Conservation (phyloP, 75 land plant species). For the Selaginella moellendorffii region DNA sequence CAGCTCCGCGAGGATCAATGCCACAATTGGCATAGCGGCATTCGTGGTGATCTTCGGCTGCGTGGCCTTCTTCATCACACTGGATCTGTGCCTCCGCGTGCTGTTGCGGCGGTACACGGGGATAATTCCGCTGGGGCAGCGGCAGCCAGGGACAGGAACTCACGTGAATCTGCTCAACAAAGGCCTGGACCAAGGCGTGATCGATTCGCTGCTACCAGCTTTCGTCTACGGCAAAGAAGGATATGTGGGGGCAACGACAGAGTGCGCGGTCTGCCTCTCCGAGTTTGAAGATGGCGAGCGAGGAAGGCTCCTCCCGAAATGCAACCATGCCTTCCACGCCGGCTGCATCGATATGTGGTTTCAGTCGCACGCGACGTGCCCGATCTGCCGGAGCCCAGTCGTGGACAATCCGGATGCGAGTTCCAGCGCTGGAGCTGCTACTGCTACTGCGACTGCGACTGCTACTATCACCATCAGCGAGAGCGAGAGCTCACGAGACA, state of each 20-base stretch:
- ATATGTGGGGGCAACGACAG: too few relatives aligned
- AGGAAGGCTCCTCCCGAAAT: constrained; percentile 55
- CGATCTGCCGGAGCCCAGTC: constrained; percentile 36
- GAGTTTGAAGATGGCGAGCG: constrained; percentile 54
- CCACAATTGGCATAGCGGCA: neutral
- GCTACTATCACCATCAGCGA: too few relatives aligned
- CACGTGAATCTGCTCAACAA: neutral
- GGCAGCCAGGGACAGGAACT: neutral
- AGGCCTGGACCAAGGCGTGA: neutral
- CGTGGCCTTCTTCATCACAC: neutral
- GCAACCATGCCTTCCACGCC: constrained; percentile 65
- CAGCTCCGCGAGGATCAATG: neutral
- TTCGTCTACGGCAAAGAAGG: neutral
- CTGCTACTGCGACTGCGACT: too few relatives aligned
- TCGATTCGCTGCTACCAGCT: neutral
- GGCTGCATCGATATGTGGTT: constrained; percentile 67
- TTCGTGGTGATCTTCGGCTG: neutral
- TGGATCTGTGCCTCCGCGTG: neutral
- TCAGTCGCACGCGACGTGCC: constrained; percentile 58
- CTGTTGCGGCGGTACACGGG: neutral
- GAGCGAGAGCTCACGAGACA: too few relatives aligned
- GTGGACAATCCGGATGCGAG: too few relatives aligned
- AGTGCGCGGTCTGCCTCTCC: constrained; percentile 56
- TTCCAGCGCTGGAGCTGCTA: too few relatives aligned
- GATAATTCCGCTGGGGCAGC: neutral